Evolutionary conservation across 768 basidiomycete species (phyloP), one percentile per base, ranked within the genome.

Genomic region (Mycena haematopus): DNA sequence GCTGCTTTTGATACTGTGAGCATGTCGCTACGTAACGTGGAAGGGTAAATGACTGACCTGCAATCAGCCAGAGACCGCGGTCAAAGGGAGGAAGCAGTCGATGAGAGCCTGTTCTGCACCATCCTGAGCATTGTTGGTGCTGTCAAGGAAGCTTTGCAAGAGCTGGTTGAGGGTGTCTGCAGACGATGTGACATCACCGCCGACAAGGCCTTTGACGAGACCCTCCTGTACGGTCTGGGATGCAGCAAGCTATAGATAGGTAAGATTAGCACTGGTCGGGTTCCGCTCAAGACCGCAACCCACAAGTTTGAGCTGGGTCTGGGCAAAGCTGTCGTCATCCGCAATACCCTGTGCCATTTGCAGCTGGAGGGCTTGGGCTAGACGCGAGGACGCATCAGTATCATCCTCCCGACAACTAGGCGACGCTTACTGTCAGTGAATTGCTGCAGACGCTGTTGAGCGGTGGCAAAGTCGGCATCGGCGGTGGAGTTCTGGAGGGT

Each of bases 301-400:
- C 36, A 66, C 65, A 35, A 66, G 58, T 55, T 19, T 22, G 13
- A 67, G 58, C 38, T 67, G 66, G 10, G 66, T 50, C 38, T 67
- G 66, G 7, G 66, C 66, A 14, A 65, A 46, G 60, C 59, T 65
- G 38, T 19, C 66, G 24, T 61, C 63, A 35, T 65, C 66, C 0
- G 66, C 66, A 21, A 67, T 67, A 1, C 13, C 56, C 42, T 42
- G 36, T n/a, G 63, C 63, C 60, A 64, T 64, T 36, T 67, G 66
- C 19, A 67, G 49, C 49, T 63, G 62, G 21, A 67, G 63, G 44
- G 24, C 31, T 8, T 13, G 4, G 22, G 47, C 50, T 52, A 52
- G 33, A 52, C 29, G 19, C 1, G 22, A 21, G n/a, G 6, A 2
- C n/a, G n/a, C 29, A 14, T 52, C 11, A 35, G 19, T 22, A 52